phyloP scores from a whole-genome alignment of 169 alveolate genomes.

The Cryptosporidium xiaoi region DNA sequence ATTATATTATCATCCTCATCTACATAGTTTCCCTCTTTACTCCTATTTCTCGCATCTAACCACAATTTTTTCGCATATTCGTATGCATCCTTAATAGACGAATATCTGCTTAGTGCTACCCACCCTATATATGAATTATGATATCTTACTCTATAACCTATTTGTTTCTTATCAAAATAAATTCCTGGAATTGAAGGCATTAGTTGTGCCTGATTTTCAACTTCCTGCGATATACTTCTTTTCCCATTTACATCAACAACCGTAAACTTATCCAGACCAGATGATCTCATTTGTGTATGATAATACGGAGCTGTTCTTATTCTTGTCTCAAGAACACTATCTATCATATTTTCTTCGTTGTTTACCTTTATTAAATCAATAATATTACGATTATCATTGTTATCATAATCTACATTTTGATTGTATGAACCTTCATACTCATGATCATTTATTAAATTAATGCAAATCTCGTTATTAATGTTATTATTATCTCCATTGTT shows the following conservation, averaged over 20 bases:
- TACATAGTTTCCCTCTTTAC: constrained; percentile 3
- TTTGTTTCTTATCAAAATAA: constrained; percentile 64
- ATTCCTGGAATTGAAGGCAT: constrained; percentile 72
- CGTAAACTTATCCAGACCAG: constrained; percentile 62
- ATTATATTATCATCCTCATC: not conserved
- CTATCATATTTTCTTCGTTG: not conserved
- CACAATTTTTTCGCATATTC: constrained; percentile 70
- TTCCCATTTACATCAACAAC: constrained; percentile 69
- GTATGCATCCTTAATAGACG: constrained; percentile 69
- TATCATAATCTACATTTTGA: too few species aligned
- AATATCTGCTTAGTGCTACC: constrained; percentile 73
- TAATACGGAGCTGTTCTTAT: not conserved
- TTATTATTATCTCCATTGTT: too few species aligned
- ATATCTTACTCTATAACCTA: constrained; percentile 71
- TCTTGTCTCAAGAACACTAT: constrained; percentile 3
- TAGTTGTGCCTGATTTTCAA: constrained; percentile 54
- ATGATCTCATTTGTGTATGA: constrained; percentile 44
- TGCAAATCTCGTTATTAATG: too few species aligned
- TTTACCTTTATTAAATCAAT: not conserved
- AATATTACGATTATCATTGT: not conserved
- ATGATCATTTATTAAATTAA: too few species aligned
- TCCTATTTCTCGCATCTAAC: constrained; percentile 58
- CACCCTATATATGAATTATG: constrained; percentile 70
- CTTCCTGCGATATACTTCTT: constrained; percentile 60
- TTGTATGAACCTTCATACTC: too few species aligned